Evolutionary conservation across 495 filamentous ascomycete species (phyloP).

Genomic region (Podospora comata): DNA sequence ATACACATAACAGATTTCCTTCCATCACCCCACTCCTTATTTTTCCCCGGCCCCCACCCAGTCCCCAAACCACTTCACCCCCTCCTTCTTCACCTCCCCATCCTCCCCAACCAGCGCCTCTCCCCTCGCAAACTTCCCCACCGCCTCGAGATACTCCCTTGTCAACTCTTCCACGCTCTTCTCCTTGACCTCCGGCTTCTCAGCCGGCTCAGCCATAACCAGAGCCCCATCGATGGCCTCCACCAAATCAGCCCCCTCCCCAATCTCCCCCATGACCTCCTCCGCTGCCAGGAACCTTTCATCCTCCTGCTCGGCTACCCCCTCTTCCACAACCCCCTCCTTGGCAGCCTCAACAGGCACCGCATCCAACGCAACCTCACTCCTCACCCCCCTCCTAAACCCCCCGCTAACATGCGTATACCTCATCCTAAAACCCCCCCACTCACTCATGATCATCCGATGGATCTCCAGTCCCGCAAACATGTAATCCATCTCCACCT

Average conservation of each 20-base stretch:
- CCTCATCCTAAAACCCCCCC: conserved; percentile 36
- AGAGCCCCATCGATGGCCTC: not conserved
- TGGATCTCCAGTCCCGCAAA: conserved; percentile 47
- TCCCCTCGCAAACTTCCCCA: not conserved
- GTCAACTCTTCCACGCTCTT: not conserved
- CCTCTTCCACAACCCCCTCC: not conserved
- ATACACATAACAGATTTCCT: not conserved
- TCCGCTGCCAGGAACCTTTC: not conserved
- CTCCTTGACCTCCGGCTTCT: not conserved
- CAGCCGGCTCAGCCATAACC: not conserved
- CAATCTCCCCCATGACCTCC: not conserved
- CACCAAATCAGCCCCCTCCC: not conserved
- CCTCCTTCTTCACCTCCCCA: not conserved
- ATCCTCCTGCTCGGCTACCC: not conserved
- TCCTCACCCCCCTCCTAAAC: conserved; percentile 36
- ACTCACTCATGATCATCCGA: conserved; percentile 35
- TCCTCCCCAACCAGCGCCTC: not conserved
- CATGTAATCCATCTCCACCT: conserved; percentile 41
- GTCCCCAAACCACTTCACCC: not conserved
- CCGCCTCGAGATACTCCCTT: not conserved
- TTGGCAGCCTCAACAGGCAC: conserved; percentile 6
- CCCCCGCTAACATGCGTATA: conserved; percentile 49
- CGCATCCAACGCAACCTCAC: conserved; percentile 46
- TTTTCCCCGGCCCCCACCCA: not conserved
- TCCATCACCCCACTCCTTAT: not conserved